These are phyloP conservation scores for Groenewaldozyma salmanticensis DNA, from an alignment of 805 yeast species.

Conservation along the genomic window DNA sequence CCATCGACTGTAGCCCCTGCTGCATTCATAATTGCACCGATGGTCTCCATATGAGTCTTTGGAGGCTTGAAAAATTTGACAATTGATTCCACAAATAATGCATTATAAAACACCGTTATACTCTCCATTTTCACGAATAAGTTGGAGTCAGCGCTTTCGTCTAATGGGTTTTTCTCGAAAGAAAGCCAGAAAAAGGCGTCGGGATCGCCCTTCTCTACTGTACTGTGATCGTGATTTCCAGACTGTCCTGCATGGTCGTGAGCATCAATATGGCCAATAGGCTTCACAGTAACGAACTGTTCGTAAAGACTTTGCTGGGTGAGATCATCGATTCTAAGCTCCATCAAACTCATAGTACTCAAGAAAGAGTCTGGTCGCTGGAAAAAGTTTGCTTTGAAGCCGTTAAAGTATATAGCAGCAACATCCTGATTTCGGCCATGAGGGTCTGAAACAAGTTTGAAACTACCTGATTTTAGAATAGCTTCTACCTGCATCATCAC, in stretches of 20 bases:
- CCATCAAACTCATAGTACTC: conserved; percentile 64
- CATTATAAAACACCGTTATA: conserved; percentile 84
- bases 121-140: conserved; percentile 67
- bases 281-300: conserved; percentile 78
- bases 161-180: conserved; percentile 81
- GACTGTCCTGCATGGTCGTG: conserved; percentile 14
- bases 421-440: conserved; percentile 34
- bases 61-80: conserved; percentile 79
- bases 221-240: conserved; percentile 3
- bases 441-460: conserved; percentile 43
- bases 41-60: conserved; percentile 71
- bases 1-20: conserved; percentile 95
- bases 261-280: conserved; percentile 31
- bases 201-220: conserved; percentile 3
- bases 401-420: conserved; percentile 75
- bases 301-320: conserved; percentile 70
- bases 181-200: conserved; percentile 70
- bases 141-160: conserved; percentile 72
- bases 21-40: conserved; percentile 83
- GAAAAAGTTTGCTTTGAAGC: conserved; percentile 60
- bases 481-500: conserved; percentile 60
- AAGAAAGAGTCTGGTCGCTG: conserved; percentile 74
- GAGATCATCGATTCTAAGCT: conserved; percentile 81
- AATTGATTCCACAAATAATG: conserved; percentile 69
- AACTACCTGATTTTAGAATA: conserved; percentile 65